These are phyloP conservation scores for Rosa rugosa DNA, from an alignment of 306 rosid genomes.

Conservation along the genomic window DNA sequence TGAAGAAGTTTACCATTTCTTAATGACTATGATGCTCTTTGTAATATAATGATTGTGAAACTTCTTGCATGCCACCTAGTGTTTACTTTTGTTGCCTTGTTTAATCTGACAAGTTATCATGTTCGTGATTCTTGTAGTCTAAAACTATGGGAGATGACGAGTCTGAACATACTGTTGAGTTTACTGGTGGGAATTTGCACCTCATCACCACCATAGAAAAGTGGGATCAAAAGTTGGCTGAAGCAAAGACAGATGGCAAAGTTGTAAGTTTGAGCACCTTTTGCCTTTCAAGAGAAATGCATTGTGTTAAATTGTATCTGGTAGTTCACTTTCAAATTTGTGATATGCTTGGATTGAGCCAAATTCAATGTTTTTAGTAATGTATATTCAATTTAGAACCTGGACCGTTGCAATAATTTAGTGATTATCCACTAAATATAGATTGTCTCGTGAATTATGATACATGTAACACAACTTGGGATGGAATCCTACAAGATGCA, in stretches of 20 bases:
- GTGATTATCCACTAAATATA: not conserved
- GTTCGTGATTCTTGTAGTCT: constrained; percentile 43
- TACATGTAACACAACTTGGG: not conserved
- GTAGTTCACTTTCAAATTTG: constrained; percentile 15
- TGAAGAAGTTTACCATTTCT: not conserved
- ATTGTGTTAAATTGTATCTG: constrained; percentile 12
- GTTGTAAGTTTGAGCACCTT: constrained; percentile 52
- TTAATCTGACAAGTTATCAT: constrained; percentile 32
- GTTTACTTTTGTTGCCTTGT: not conserved
- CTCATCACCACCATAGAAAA: constrained; percentile 70
- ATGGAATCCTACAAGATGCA: not conserved
- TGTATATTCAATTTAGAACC: not conserved
- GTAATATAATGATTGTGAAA: not conserved
- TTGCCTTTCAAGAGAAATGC: constrained; percentile 9
- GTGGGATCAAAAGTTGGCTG: constrained; percentile 88
- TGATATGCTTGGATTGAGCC: constrained; percentile 21
- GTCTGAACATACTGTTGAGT: constrained; percentile 61
- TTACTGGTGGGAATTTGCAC: constrained; percentile 67
- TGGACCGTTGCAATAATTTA: not conserved
- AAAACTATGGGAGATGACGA: constrained; percentile 37
- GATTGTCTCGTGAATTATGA: not conserved
- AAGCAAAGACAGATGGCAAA: constrained; percentile 77
- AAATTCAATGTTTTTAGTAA: not conserved
- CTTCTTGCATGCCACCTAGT: not conserved
- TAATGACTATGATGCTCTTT: constrained; percentile 14